phyloP scores from a whole-genome alignment of 1,284 basidiomycete genomes.

The Boletellus deceptivus region DNA sequence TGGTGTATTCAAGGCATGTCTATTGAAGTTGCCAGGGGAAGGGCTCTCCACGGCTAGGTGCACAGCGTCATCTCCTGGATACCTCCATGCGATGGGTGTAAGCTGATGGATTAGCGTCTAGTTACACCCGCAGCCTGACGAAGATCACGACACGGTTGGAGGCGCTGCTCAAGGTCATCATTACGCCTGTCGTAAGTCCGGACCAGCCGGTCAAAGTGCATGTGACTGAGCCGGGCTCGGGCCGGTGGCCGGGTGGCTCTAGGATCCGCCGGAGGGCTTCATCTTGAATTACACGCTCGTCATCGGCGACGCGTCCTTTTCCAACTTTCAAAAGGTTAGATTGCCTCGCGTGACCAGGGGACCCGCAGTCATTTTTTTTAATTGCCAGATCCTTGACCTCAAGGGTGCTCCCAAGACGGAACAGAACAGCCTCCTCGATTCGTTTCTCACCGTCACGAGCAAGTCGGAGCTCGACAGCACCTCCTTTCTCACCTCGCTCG shows the following conservation, averaged over 20 bases:
- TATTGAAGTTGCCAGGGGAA: conserved; percentile 82
- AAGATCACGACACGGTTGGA: conserved; percentile 83
- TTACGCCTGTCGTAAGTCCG: conserved; percentile 79
- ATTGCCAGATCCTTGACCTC: conserved; percentile 81
- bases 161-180: conserved; percentile 89
- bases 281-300: conserved; percentile 92
- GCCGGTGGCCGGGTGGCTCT: conserved; percentile 5
- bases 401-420: conserved; percentile 87
- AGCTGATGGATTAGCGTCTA: conserved; percentile 32
- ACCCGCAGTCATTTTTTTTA: conserved; percentile 9
- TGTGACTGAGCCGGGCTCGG: background rate
- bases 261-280: conserved; percentile 92
- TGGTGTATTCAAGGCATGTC: conserved; percentile 80
- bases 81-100: conserved; percentile 3
- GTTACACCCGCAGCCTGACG: conserved; percentile 78
- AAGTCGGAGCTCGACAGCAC: conserved; percentile 82
- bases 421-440: conserved; percentile 88
- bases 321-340: conserved; percentile 94
- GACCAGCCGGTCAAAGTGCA: background rate
- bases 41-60: conserved; percentile 56
- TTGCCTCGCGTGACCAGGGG: background rate
- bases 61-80: conserved; percentile 12
- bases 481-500: conserved; percentile 87
- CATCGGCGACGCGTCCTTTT: conserved; percentile 89
- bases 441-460: conserved; percentile 88